These are phyloP conservation scores for Polytrichum commune DNA, from an alignment of 225 moss, liverwort and hornwort species.

Conservation along the genomic window DNA sequence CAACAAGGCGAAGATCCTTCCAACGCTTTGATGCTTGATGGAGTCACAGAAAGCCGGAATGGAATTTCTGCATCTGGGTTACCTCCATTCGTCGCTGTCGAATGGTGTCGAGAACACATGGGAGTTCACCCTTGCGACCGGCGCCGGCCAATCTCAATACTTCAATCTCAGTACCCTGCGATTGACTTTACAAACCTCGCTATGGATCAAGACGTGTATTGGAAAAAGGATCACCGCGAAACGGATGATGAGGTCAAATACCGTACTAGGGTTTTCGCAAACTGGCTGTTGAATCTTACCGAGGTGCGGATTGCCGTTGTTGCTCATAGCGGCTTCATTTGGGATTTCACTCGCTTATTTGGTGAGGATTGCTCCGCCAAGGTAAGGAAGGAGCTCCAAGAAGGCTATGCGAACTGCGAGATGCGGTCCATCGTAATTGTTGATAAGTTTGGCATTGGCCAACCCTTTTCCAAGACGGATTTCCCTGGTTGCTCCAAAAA, in stretches of 20 bases:
- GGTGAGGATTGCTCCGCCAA: conserved; percentile 41
- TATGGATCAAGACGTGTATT: conserved; percentile 47
- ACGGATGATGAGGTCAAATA: conserved; percentile 31
- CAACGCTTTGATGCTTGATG: conserved; percentile 47
- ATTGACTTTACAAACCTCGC: conserved; percentile 69
- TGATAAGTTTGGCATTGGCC: conserved; percentile 45
- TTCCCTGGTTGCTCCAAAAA: conserved; percentile 29
- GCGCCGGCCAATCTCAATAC: conserved; percentile 36
- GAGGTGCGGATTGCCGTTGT: conserved; percentile 74
- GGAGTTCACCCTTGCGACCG: conserved; percentile 75
- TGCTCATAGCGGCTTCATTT: conserved; percentile 70
- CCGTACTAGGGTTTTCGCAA: conserved; percentile 46
- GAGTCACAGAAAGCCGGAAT: conserved; percentile 32
- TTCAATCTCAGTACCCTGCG: conserved; percentile 54
- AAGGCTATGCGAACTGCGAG: conserved; percentile 66
- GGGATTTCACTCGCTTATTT: conserved; percentile 55
- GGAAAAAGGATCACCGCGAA: conserved; percentile 50
- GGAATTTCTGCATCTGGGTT: conserved; percentile 41
- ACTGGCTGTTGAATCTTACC: conserved; percentile 61
- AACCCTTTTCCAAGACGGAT: conserved; percentile 23
- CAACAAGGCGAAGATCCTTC: conserved; percentile 9
- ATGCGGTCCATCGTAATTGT: conserved; percentile 58
- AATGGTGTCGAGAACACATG: conserved; percentile 76
- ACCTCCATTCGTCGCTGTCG: conserved; percentile 61
- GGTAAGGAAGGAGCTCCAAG: conserved; percentile 35